Evolutionary conservation across 2,329 filamentous ascomycete species (phyloP), one percentile per base, ranked within the genome.

Genomic region (Aschersonia sp.): DNA sequence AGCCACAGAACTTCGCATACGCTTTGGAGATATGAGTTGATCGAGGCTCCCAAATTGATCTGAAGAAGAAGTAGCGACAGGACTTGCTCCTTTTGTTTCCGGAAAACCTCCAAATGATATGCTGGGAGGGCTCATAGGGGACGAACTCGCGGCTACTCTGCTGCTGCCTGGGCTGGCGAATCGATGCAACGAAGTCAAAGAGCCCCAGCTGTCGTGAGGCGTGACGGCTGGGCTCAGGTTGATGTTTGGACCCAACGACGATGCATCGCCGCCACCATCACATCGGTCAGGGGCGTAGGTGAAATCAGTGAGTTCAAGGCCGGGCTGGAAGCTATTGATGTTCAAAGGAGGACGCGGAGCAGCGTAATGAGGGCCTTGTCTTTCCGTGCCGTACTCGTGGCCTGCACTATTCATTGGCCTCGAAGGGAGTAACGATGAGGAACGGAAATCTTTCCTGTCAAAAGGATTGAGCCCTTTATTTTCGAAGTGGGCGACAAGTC

Each of bases 401-500:
- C 56, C 53, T 47, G 55, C 52, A 30, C 50, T 51, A 44, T 56
- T 59, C 32, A 53, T 55, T 6, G 62, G 61, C 47, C 65, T 58
- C 5, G 64, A 59, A 44, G 64, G 65, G 2, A 66, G 58, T 40
- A 63, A 60, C 40, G 60, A 64, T 4, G 46, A 31, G 2, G 40
- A 58, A 58, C 54, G 59, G 63, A 47, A 54, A 56, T 45, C 28
- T 48, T 64, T 66, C 48, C 61, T 64, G 45, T 68, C 66, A 51
- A 69, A 68, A 44, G 53, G 47, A 43, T 31, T 42, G 44, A 52
- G 53, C 44, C 55, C 60, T 48, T 65, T 66, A 49, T 61, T 66
- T 47, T 69, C 66, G 53, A 69, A 69, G 45, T 67, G 65, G 45
- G 65, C 63, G 49, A 68, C 62, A 44, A 69, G 52, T 44, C 64